Conservation (phyloP, 169 alveolate species). For the Cystoisospora suis region DNA sequence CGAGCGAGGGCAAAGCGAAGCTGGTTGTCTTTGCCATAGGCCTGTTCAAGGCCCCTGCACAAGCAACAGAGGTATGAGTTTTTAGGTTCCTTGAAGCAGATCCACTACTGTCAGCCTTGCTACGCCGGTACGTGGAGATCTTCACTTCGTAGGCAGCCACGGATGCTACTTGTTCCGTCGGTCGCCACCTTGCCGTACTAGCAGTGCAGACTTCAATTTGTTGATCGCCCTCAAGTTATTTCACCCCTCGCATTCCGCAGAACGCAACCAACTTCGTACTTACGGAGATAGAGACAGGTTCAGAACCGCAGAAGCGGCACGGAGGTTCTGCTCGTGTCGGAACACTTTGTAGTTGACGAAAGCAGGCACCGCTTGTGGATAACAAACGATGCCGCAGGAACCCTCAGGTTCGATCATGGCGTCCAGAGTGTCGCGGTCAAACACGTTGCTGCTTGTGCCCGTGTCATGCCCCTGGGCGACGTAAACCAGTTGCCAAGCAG, state of each 20-base stretch:
- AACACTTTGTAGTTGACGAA: neutral
- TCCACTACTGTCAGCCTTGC: no score
- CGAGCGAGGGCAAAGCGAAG: neutral
- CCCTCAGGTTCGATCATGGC: neutral
- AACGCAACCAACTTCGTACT: no score
- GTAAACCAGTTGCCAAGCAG: neutral
- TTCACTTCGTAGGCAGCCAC: no score
- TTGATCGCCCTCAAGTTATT: no score
- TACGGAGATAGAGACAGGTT: neutral
- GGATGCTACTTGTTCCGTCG: no score
- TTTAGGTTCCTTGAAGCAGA: no score
- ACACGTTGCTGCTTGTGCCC: neutral
- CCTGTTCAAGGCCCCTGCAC: neutral
- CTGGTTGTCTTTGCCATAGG: neutral
- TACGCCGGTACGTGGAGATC: no score
- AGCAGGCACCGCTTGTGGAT: neutral
- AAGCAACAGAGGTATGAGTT: no score
- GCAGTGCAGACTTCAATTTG: no score
- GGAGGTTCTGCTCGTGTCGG: neutral
- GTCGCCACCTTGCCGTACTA: no score
- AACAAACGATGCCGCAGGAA: neutral
- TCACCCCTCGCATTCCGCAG: no score
- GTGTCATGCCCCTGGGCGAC: conserved; percentile 24
- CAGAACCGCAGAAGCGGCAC: neutral
- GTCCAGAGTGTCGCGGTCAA: conserved; percentile 7